Evolutionary conservation across 768 basidiomycete species (phyloP), one percentile per base, ranked within the genome.

Genomic region (Lentinula sp.): DNA sequence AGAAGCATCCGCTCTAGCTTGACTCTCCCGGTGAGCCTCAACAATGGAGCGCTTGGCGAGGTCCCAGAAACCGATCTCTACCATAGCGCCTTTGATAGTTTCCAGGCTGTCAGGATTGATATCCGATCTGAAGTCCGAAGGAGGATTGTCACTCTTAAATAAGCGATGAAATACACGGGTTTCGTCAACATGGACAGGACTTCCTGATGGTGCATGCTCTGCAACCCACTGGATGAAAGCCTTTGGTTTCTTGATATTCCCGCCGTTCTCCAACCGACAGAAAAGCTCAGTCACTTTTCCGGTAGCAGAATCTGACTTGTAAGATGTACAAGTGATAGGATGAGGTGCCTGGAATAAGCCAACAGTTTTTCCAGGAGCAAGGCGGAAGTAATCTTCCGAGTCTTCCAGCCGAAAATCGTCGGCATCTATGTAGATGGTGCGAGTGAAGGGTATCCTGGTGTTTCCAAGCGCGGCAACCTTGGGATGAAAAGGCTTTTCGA

Each of bases 181-280:
- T 74, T 99, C 95, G 70, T 93, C 88, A 65, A 98, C 80, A 51
- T 74, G 75, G 59, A 98, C 89, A 15, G 95, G 93, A 65, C 89
- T 92, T 6, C 87, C 85, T 1, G 89, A 87, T 21, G 84, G 75
- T 6, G 79, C 73, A 70, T 95, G 90, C 69, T 92, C 88, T 28
- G 91, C 93, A 13, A 99, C 93, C 96, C 96, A 99, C 69, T 98
- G 96, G 67, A 98, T 93, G 74, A 86, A 98, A 34, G 93, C 86
- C 70, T 96, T 98, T 11, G 92, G 90, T 72, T 96, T 98, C 73
- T 83, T 85, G 15, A 75, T 68, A 15, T 76, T 68, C 9, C 82
- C 84, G 42, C 80, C 81, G 61, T 92, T 84, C 71, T 98, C 95
- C 35, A 94, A 75, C 57, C 78, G 81, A 72, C 89, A 92, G 54